phyloP scores from a whole-genome alignment of 371 early-diverging fungal genomes.

The Thermomucor indicae-seudaticae region DNA sequence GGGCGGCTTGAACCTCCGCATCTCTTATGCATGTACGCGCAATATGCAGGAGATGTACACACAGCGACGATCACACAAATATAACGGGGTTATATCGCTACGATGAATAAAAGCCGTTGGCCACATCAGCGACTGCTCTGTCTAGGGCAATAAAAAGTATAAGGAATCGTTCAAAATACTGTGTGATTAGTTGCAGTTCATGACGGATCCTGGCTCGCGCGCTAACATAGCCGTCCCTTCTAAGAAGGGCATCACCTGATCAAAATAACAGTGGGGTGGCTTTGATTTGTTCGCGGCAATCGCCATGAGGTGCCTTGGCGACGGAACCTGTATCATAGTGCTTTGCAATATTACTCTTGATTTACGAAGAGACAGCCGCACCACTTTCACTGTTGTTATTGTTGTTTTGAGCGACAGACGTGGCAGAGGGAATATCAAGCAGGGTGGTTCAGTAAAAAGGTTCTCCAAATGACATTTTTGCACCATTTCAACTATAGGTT shows the following conservation, averaged over 20 bases:
- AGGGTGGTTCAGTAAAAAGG: no score
- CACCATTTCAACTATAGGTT: no score
- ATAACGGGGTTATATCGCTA: no score
- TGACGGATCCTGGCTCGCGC: conserved; percentile 10
- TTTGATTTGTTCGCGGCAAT: conserved; percentile 29
- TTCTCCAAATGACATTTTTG: no score
- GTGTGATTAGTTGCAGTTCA: conserved; percentile 8
- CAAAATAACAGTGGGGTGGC: conserved; percentile 21
- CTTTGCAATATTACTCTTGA: conserved; percentile 4
- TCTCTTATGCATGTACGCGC: no score
- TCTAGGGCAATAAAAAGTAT: conserved; percentile 25
- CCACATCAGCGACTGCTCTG: conserved; percentile 30
- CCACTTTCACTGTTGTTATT: no score
- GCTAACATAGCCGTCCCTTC: conserved; percentile 30
- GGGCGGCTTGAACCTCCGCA: no score
- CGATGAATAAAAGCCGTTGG: conserved; percentile 20
- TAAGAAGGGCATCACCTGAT: conserved; percentile 16
- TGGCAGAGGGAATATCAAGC: no score
- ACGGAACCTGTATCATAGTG: conserved; percentile 10
- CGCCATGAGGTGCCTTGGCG: conserved; percentile 4
- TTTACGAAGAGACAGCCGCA: no score
- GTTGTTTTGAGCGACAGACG: no score
- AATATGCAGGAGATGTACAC: no score
- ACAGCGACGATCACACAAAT: no score
- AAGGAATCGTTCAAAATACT: conserved; percentile 31